These are phyloP conservation scores for Mortierella claussenii DNA, from an alignment of 192 early-diverging fungal genomes.

Conservation along the genomic window DNA sequence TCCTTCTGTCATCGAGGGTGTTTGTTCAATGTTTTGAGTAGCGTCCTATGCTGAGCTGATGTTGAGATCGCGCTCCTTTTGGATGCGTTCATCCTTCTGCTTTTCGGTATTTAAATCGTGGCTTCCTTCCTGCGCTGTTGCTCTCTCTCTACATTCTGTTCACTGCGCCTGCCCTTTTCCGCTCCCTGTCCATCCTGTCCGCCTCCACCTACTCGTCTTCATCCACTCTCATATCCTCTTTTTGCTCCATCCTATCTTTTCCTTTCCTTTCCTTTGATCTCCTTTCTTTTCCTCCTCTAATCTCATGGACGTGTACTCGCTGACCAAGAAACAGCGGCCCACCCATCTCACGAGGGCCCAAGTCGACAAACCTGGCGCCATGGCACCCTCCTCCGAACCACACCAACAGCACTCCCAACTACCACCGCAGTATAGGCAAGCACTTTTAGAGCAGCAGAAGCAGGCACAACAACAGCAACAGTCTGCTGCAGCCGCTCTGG, in stretches of 20 bases:
- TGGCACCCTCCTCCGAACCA: slow-evolving; percentile 16
- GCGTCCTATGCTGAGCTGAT: too few relatives aligned
- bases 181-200: neutral
- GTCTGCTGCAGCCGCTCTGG: neutral
- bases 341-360: slow-evolving; percentile 46
- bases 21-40: too few relatives aligned
- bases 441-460: slow-evolving; percentile 14
- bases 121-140: too few relatives aligned
- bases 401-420: slow-evolving; percentile 21
- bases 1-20: too few relatives aligned
- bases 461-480: slow-evolving; percentile 23
- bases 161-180: slow-evolving; percentile 2
- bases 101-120: too few relatives aligned
- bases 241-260: slow-evolving; percentile 9
- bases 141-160: neutral
- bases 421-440: slow-evolving; percentile 13
- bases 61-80: too few relatives aligned
- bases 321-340: slow-evolving; percentile 50
- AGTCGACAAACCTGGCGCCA: slow-evolving; percentile 17
- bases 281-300: neutral
- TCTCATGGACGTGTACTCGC: slow-evolving; percentile 48
- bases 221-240: neutral
- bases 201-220: neutral
- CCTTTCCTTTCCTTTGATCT: neutral
- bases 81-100: too few relatives aligned